Conservation (phyloP, 208 protist species). For the Leishmania martiniquensis region DNA sequence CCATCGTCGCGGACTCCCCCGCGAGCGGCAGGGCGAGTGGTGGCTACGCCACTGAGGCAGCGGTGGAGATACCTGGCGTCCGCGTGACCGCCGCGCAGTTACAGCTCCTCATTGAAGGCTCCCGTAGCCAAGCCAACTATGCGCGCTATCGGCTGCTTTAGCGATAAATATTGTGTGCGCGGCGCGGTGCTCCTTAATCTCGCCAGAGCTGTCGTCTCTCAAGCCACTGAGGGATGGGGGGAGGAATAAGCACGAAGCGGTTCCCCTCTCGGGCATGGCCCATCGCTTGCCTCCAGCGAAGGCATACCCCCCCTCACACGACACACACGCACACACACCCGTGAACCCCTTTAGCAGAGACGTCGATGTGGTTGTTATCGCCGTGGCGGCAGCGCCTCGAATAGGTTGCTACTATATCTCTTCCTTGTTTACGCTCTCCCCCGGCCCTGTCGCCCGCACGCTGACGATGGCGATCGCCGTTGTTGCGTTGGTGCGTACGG, state of each 20-base stretch:
- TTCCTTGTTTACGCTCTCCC: no score
- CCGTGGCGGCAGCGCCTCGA: no score
- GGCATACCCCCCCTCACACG: neutral
- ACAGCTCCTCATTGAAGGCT: constrained; percentile 23
- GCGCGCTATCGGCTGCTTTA: constrained; percentile 18
- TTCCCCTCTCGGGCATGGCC: neutral
- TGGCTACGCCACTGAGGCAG: neutral
- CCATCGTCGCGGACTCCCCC: constrained; percentile 18
- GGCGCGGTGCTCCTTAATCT: neutral
- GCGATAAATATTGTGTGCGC: neutral
- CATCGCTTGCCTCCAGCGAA: neutral
- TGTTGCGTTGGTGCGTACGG: no score
- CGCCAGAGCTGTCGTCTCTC: neutral
- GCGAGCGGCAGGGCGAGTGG: constrained; percentile 13
- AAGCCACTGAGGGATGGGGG: neutral
- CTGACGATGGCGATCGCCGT: no score
- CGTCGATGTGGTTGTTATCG: no score
- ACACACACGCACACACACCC: neutral
- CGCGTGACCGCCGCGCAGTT: constrained; percentile 29
- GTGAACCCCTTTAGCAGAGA: no score
- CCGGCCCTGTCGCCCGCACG: no score
- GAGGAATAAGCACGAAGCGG: neutral
- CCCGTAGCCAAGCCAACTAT: constrained; percentile 19
- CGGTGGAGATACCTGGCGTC: constrained; percentile 21
- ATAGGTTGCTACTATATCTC: no score